Conservation (phyloP, 805 yeast genomes). For the Jamesozyma jinghongensis region DNA sequence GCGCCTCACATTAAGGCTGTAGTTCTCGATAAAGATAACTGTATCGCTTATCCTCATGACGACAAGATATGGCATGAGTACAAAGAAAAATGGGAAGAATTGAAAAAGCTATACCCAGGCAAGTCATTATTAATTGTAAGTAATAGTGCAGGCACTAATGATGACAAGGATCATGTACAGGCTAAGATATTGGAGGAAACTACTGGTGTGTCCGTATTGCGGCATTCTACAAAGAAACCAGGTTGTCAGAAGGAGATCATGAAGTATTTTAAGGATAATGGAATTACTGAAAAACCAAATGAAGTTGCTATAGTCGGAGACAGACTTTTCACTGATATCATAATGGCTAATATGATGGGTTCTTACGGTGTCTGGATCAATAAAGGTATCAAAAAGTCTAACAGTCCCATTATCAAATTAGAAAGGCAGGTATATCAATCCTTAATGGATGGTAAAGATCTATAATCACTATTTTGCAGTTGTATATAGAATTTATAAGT, state of each 20-base stretch:
- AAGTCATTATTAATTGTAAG: conserved; percentile 68
- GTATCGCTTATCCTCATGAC: conserved; percentile 79
- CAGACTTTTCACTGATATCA: conserved; percentile 78
- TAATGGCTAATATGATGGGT: conserved; percentile 94
- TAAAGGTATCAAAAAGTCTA: conserved; percentile 58
- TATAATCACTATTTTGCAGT: neutral
- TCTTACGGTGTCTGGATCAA: conserved; percentile 74
- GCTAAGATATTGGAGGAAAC: conserved; percentile 53
- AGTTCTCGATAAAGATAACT: conserved; percentile 90
- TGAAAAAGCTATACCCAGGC: conserved; percentile 50
- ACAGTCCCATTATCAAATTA: conserved; percentile 8
- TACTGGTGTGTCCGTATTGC: conserved; percentile 60
- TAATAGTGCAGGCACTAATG: conserved; percentile 87
- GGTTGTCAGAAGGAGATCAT: conserved; percentile 67
- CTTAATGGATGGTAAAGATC: neutral
- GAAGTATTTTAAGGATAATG: conserved; percentile 45
- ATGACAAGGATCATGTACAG: conserved; percentile 50
- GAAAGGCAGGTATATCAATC: neutral
- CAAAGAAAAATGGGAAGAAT: conserved; percentile 42
- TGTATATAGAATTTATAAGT: neutral
- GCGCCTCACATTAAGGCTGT: conserved; percentile 50
- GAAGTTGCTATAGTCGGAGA: conserved; percentile 88
- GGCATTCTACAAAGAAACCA: conserved; percentile 72
- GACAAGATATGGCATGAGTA: conserved; percentile 76
- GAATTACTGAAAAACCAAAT: conserved; percentile 37